Evolutionary conservation across 805 yeast genomes (phyloP), one percentile per base, ranked within the genome.

Genomic region (Yarrowia alimentaria): DNA sequence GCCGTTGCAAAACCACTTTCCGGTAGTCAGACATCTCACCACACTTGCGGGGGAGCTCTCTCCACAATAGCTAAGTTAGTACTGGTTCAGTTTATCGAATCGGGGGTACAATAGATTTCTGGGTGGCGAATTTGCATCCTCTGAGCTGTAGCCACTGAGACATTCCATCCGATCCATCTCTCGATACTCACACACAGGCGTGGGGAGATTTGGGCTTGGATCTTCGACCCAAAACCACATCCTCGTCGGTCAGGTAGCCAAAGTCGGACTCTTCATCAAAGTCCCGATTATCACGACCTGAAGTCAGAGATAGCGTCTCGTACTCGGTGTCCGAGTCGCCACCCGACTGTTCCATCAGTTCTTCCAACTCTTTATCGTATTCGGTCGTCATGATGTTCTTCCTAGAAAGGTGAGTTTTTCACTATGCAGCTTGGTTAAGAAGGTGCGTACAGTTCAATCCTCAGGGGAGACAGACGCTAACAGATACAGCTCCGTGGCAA

Each of bases 1-100:
- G 11, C 85, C 76, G 63, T 90, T 90, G 70, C 97, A 90, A 64
- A 90, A 90, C 96, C 96, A 90, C 62, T 80, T 82, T 58, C 78
- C 67, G 66, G 96, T 90, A 5, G 74, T 71, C 53, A 77, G 77
- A 69, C 97, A 90, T 57, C 82, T 80, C 32, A 85, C 84, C 11
- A 88, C 84, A 40, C 83, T 74, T 5, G 77, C 64, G 1, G 87
- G 75, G 8, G 77, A 65, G 54, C 79, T 79, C 20, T 86, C 71
- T 1, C 89, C 93, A 68, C 97, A 89, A 65, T 89, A 89, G 3
- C n/a, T n/a, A n/a, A n/a, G n/a, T n/a, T n/a, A n/a, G n/a, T n/a
- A n/a, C n/a, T n/a, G n/a, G n/a, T n/a, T n/a, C n/a, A n/a, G n/a
- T n/a, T n/a, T n/a, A n/a, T n/a, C n/a, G n/a, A n/a, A n/a, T n/a